These are phyloP conservation scores for Laguncularia racemosa DNA, from an alignment of 345 rosid species.

Conservation along the genomic window DNA sequence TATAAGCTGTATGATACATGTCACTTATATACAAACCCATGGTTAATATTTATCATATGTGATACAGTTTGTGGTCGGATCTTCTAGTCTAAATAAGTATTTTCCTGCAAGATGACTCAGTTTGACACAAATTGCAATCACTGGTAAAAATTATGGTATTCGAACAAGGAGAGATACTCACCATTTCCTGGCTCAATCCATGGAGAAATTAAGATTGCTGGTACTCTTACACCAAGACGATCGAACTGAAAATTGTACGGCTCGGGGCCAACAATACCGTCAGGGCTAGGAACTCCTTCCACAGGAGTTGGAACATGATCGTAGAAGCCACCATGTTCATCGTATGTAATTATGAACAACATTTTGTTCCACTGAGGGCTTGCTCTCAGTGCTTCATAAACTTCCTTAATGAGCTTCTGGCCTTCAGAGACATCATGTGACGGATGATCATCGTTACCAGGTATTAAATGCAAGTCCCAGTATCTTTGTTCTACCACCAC, in stretches of 20 bases:
- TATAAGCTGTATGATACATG: too few relatives aligned
- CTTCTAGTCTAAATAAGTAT: too few relatives aligned
- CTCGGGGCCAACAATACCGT: conserved; percentile 49
- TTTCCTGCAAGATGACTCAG: too few relatives aligned
- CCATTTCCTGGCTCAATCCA: conserved; percentile 87
- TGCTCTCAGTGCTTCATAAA: conserved; percentile 66
- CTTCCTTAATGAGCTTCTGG: conserved; percentile 68
- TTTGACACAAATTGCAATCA: too few relatives aligned
- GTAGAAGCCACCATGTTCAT: conserved; percentile 90
- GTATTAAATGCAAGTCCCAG: conserved; percentile 40
- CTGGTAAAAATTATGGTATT: neutral
- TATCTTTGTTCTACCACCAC: conserved; percentile 75
- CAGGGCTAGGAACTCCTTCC: conserved; percentile 73
- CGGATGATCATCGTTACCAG: conserved; percentile 85
- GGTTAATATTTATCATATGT: too few relatives aligned
- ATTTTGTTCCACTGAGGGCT: conserved; percentile 90
- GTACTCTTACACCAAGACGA: conserved; percentile 76
- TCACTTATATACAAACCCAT: too few relatives aligned
- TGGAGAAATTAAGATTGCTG: conserved; percentile 68
- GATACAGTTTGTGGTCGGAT: too few relatives aligned
- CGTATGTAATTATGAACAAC: conserved; percentile 50
- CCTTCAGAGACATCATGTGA: conserved; percentile 73
- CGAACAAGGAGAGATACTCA: neutral
- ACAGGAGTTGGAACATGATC: conserved; percentile 87
- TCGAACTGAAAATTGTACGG: conserved; percentile 69